Evolutionary conservation across 345 rosid species (phyloP).

Genomic region (Raphanus raphanistrum): DNA sequence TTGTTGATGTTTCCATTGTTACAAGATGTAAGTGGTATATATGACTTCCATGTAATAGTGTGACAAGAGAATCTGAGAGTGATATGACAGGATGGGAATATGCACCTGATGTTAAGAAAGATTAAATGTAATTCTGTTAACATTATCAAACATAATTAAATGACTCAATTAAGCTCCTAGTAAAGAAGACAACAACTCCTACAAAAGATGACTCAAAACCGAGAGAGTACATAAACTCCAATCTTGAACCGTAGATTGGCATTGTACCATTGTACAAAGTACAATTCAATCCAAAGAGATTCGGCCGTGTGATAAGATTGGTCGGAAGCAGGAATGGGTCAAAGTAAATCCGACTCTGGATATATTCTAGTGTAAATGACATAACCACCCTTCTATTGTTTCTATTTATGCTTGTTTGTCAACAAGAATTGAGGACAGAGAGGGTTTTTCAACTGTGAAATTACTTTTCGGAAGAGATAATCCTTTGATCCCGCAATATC

Average conservation of each 20-base stretch:
- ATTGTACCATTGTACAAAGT: neutral
- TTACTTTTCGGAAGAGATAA: neutral
- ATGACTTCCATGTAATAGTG: neutral
- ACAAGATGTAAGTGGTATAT: neutral
- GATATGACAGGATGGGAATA: neutral
- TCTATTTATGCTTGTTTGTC: neutral
- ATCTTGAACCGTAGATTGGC: neutral
- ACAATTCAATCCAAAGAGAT: neutral
- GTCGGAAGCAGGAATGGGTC: constrained; percentile 27
- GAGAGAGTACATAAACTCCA: neutral
- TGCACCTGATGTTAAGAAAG: neutral
- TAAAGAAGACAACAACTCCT: constrained; percentile 4
- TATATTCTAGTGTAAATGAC: neutral
- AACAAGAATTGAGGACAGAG: neutral
- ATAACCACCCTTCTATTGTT: neutral
- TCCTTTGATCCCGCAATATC: neutral
- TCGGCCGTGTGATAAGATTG: constrained; percentile 14
- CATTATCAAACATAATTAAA: neutral
- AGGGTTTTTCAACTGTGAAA: constrained; percentile 2
- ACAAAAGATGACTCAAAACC: constrained; percentile 5
- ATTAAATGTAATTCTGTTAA: neutral
- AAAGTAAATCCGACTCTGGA: constrained; percentile 24
- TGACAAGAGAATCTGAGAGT: neutral
- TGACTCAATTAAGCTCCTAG: neutral
- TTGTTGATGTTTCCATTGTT: neutral